Base-by-base conservation (phyloP, 345 rosid genomes). In the Arabis alpina region DNA sequence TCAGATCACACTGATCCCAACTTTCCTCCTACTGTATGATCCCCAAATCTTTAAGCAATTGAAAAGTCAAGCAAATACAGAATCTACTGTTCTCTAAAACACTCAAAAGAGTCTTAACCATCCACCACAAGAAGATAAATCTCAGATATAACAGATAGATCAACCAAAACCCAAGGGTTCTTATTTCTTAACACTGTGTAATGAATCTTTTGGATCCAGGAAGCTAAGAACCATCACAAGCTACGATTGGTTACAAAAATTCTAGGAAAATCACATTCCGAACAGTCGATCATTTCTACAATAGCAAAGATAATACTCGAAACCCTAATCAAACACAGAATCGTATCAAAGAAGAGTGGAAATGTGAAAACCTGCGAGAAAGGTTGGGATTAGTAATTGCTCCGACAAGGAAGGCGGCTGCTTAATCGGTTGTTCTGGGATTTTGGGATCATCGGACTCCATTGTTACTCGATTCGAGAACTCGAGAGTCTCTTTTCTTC, bases 331-430 rank as follows among this genome's bases (percentile, higher is more conserved):
- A 4, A 15, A 48, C 19, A 32, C 3, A 43, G 37, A 9, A 16
- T 5, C 53, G 36, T 3, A 59, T 40, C 4, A 14, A 23, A 36
- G 57, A 57, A 42, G n/a, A 59, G 60, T 23, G 10, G 37, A 32
- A 27, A 67, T 15, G 51, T 13, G 39, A 37, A 37, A 69, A 90
- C 93, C 96, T 82, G 86, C 93, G 37, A 88, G 70, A 50, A 88
- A 15, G 5, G 93, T 81, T 4, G 96, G 90, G 76, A 83, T 64
- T 40, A 90, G 53, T 24, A 88, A 70, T 4, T 86, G 83, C 55
- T 80, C 84, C 78, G 67, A 70, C 68, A 72, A 77, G 5, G 85
- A 71, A 3, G 80, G 50, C 4, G 81, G 39, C 10, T 80, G 30
- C 24, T 79, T 44, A 0, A 77, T 36, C 12, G 58, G 13, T 50